phyloP scores from a whole-genome alignment of 768 basidiomycete genomes.

The Tricholoma bakamatsutake region DNA sequence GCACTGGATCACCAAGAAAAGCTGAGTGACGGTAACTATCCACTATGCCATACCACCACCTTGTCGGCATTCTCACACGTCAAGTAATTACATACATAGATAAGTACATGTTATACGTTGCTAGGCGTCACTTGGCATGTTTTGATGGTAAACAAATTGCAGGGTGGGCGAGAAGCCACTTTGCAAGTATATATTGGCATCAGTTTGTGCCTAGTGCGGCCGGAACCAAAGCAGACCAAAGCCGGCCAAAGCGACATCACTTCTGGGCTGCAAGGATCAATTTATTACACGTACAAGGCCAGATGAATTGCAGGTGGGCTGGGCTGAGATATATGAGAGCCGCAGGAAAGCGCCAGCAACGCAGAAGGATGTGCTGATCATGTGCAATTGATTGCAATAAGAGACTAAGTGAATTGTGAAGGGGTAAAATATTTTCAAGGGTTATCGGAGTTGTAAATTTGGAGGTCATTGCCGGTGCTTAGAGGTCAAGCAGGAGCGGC shows the following conservation, averaged over 20 bases:
- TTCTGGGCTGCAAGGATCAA: no score
- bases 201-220: not conserved
- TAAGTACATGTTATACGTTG: not conserved
- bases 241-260: no score
- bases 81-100: conserved; percentile 5
- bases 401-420: conserved; percentile 14
- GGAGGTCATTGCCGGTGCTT: conserved; percentile 43
- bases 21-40: conserved; percentile 4
- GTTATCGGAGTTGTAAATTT: conserved; percentile 45
- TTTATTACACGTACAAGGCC: no score
- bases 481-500: conserved; percentile 39
- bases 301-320: no score
- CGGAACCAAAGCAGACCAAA: not conserved
- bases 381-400: not conserved
- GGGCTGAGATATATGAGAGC: no score
- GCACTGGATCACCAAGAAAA: conserved; percentile 3
- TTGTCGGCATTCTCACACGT: conserved; percentile 2
- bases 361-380: not conserved
- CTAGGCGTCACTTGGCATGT: not conserved
- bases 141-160: not conserved
- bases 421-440: conserved; percentile 26
- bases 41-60: conserved; percentile 3
- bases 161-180: not conserved
- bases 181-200: not conserved
- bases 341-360: no score